Conservation (phyloP, 768 basidiomycete genomes). For the Leccinum obscurum region DNA sequence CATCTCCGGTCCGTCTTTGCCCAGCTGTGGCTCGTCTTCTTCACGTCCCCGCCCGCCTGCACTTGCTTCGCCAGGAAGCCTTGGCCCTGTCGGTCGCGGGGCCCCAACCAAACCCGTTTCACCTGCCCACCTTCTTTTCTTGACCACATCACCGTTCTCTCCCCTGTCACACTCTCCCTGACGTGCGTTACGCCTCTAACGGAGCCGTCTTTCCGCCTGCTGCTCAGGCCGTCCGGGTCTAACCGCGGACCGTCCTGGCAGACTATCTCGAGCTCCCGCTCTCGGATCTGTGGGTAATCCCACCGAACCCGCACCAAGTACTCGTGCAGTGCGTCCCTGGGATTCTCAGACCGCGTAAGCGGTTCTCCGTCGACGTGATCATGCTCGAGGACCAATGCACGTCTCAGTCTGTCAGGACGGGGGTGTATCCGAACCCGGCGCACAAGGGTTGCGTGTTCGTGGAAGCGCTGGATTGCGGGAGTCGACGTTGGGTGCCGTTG, state of each 20-base stretch:
- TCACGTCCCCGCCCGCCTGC: constrained; percentile 8
- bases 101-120: constrained; percentile 6
- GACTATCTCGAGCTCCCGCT: background rate
- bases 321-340: constrained; percentile 33
- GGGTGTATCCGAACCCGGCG: constrained; percentile 39
- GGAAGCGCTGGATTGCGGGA: constrained; percentile 58
- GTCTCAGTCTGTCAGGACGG: constrained; percentile 33
- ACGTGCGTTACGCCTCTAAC: constrained; percentile 22
- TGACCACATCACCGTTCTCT: no score
- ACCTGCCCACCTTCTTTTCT: no score
- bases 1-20: constrained; percentile 14
- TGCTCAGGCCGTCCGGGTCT: background rate
- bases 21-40: background rate
- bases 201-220: background rate
- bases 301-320: constrained; percentile 21
- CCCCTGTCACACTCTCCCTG: constrained; percentile 14
- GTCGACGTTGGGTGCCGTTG: constrained; percentile 37
- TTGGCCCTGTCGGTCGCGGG: background rate
- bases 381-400: constrained; percentile 1
- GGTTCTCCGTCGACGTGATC: constrained; percentile 13
- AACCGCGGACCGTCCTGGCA: background rate
- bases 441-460: constrained; percentile 34
- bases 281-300: constrained; percentile 10
- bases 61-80: constrained; percentile 9
- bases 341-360: constrained; percentile 28